Percentiles rank a stretch among this genome's conserved stretches.
Conservation (phyloP, 164 flowering plant species). For the Paratinospora sagittata region DNA sequence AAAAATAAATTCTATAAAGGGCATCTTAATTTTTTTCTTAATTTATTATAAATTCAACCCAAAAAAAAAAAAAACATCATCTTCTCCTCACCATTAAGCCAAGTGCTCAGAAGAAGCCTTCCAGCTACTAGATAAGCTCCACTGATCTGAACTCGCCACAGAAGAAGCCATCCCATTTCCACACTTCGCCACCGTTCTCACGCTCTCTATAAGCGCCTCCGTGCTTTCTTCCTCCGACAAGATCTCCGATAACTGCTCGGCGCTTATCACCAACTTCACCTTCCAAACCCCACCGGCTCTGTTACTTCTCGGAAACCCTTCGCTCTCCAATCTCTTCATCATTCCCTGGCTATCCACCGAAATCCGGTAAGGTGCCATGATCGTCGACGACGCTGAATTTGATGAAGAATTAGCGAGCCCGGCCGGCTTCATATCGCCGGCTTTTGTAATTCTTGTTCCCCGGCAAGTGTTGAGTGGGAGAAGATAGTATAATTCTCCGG, state of each 20-base stretch:
- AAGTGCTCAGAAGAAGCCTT: slow-evolving; percentile 39
- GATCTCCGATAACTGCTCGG: slow-evolving; percentile 63
- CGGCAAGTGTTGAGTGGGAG: slow-evolving; percentile 38
- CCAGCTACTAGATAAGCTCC: slow-evolving; percentile 63
- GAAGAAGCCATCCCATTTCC: slow-evolving; percentile 35
- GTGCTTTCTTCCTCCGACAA: slow-evolving; percentile 57
- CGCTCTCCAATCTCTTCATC: slow-evolving; percentile 41
- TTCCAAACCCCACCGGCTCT: slow-evolving; percentile 59
- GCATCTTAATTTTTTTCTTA: no score
- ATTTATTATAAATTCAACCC: no score
- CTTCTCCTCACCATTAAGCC: not conserved
- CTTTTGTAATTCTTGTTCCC: slow-evolving; percentile 10
- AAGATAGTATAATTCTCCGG: slow-evolving; percentile 62
- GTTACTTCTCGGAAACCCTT: slow-evolving; percentile 27
- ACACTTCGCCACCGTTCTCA: slow-evolving; percentile 77
- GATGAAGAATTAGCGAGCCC: slow-evolving; percentile 24
- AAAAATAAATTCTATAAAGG: no score
- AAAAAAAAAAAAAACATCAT: no score
- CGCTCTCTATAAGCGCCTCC: slow-evolving; percentile 68
- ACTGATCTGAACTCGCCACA: slow-evolving; percentile 49
- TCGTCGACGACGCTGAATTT: not conserved
- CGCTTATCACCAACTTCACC: slow-evolving; percentile 81
- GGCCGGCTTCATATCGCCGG: slow-evolving; percentile 37
- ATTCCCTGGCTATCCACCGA: slow-evolving; percentile 52
- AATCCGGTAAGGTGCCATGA: slow-evolving; percentile 60